These are phyloP conservation scores for Arthrinium puccinioides DNA, from an alignment of 2,329 filamentous ascomycete genomes.

Conservation along the genomic window DNA sequence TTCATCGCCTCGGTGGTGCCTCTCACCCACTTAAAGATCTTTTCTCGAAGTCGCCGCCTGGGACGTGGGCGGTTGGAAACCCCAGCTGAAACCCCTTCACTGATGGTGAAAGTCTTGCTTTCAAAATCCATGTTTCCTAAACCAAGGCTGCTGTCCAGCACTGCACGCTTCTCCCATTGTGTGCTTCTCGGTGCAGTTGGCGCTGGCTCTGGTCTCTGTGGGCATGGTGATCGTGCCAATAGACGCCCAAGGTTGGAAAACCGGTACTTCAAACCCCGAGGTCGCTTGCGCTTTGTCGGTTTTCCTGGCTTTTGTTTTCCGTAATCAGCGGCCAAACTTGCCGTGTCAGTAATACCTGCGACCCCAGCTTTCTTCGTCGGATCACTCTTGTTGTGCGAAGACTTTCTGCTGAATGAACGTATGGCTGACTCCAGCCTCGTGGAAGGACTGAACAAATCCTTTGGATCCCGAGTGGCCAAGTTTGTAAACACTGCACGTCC, in stretches of 20 bases:
- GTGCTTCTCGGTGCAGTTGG: constrained; percentile 2
- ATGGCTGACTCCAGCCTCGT: constrained; percentile 10
- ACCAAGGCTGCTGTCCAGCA: constrained; percentile 3
- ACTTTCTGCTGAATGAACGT: too few relatives aligned
- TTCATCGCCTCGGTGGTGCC: constrained; percentile 16
- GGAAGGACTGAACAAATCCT: constrained; percentile 17
- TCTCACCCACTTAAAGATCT: constrained; percentile 18
- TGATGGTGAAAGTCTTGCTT: constrained; percentile 5
- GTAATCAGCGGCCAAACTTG: too few relatives aligned
- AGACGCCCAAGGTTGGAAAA: background rate
- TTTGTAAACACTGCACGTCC: constrained; percentile 9
- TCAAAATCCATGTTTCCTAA: constrained; percentile 7
- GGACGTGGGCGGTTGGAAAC: constrained; percentile 8
- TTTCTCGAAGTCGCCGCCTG: constrained; percentile 16
- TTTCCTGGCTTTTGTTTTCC: too few relatives aligned
- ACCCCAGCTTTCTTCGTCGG: too few relatives aligned
- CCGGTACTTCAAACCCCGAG: background rate
- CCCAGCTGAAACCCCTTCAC: constrained; percentile 6
- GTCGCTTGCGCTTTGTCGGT: too few relatives aligned
- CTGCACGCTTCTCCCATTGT: background rate
- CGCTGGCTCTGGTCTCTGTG: background rate
- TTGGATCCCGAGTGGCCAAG: constrained; percentile 11
- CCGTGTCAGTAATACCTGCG: too few relatives aligned
- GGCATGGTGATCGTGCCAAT: background rate
- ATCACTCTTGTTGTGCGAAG: too few relatives aligned